Evolutionary conservation across 495 filamentous ascomycete species (phyloP).

Genomic region (Aspergillus haitiensis): DNA sequence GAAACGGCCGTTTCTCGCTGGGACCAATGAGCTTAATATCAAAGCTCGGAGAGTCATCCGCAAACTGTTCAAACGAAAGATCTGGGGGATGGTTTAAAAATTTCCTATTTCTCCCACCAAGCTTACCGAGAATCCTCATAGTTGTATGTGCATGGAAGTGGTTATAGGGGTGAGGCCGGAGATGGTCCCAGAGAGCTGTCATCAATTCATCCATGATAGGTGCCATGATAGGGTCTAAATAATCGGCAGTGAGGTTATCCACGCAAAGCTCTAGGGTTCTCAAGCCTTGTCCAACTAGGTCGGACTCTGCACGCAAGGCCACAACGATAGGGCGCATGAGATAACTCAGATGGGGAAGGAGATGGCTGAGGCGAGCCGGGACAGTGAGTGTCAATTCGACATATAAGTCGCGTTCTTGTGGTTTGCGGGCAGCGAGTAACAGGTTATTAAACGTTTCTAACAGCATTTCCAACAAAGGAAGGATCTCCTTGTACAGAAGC

Average conservation of each 20-base stretch:
- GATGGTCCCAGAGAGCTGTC: constrained; percentile 92
- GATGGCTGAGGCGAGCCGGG: constrained; percentile 89
- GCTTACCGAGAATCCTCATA: constrained; percentile 96
- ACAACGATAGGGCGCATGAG: constrained; percentile 97
- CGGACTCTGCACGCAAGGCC: constrained; percentile 84
- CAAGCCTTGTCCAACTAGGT: constrained; percentile 91
- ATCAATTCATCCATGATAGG: constrained; percentile 98
- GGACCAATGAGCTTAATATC: constrained; percentile 88
- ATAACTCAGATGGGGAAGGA: constrained; percentile 94
- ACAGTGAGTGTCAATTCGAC: constrained; percentile 97
- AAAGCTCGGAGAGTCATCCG: constrained; percentile 82
- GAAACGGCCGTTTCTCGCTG: constrained; percentile 82
- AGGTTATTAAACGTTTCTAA: constrained; percentile 96
- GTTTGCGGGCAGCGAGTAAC: constrained; percentile 82
- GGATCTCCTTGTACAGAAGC: constrained; percentile 94
- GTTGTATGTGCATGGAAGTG: constrained; percentile 98
- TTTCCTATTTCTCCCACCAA: constrained; percentile 91
- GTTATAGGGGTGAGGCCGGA: constrained; percentile 88
- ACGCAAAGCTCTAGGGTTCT: constrained; percentile 95
- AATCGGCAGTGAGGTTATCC: constrained; percentile 96
- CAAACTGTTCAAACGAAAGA: constrained; percentile 76
- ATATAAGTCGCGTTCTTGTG: constrained; percentile 89
- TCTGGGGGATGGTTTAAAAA: constrained; percentile 86
- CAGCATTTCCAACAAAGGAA: constrained; percentile 94
- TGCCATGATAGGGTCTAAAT: constrained; percentile 98